Evolutionary conservation across 2,329 filamentous ascomycete species (phyloP), one percentile per base, ranked within the genome.

Genomic region (Monosporascus sp.): DNA sequence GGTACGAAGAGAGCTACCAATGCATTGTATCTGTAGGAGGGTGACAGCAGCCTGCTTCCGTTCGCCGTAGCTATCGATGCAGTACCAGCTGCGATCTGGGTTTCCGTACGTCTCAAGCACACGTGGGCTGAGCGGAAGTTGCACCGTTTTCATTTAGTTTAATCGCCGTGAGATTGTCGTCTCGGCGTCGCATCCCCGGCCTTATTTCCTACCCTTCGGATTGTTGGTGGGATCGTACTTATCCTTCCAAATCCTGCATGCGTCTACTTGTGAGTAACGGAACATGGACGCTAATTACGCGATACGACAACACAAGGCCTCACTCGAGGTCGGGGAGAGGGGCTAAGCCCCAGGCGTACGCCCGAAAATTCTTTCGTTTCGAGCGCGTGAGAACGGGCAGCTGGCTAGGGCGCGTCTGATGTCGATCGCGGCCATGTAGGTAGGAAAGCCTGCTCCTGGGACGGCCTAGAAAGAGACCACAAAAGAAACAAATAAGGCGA

Each of bases 191-290:
- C 9, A 2, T 27, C 24, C 15, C 24, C 20, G 24, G 24, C 24
- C 42, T n/a, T 46, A 74, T 66, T 78, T 73, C 55, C 68, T 72
- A 49, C 63, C 62, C 25, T 62, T 62, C 52, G 68, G 66, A 34
- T 68, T 64, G 20, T 41, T 41, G 53, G 68, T 73, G 36, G 80
- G 77, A 63, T 81, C 81, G 74, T 97, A 97, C 74, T 97, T 97
- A 57, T 96, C 91, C 71, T 97, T 97, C 90, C 93, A 97, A 67
- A 97, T 97, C 92, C 90, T 96, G 67, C 49, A 51, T 48, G 41
- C 37, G 50, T 54, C 55, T 56, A 62, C 62, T 60, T 59, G 62
- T 67, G 48, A 65, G 62, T 52, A 53, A 57, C 52, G 53, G 52
- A 48, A 37, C 51, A 27, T 51, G 45, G 47, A 18, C 18, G n/a